phyloP scores from a whole-genome alignment of 495 filamentous ascomycete species.

The Penicillium paradoxum region DNA sequence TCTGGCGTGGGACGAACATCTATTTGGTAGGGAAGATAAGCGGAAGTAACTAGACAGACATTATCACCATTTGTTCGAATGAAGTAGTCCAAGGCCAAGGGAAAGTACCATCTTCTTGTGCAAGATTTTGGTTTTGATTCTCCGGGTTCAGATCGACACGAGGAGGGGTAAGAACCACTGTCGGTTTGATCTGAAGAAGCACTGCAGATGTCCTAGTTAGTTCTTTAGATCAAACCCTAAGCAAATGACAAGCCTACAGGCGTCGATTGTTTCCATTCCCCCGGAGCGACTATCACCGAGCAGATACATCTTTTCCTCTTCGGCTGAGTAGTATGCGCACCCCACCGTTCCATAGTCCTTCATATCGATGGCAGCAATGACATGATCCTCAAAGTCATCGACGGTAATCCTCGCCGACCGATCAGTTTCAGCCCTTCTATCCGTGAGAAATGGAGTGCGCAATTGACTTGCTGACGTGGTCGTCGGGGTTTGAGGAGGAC shows the following conservation, averaged over 20 bases:
- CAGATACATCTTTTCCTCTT: constrained; percentile 69
- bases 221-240: background rate
- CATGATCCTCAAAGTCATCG: constrained; percentile 60
- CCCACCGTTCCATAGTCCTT: constrained; percentile 68
- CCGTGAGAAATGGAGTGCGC: constrained; percentile 9
- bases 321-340: constrained; percentile 78
- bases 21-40: constrained; percentile 60
- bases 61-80: background rate
- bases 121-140: constrained; percentile 15
- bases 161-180: constrained; percentile 68
- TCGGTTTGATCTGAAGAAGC: constrained; percentile 72
- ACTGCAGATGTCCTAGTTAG: constrained; percentile 40
- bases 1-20: constrained; percentile 71
- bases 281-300: constrained; percentile 76
- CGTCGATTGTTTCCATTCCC: constrained; percentile 65
- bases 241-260: constrained; percentile 38
- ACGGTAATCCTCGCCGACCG: constrained; percentile 14
- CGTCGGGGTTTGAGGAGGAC: constrained; percentile 1
- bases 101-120: constrained; percentile 25
- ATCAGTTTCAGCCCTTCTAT: constrained; percentile 3
- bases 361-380: constrained; percentile 82
- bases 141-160: constrained; percentile 55
- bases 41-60: constrained; percentile 30
- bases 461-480: constrained; percentile 6
- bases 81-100: background rate